phyloP scores from a whole-genome alignment of 2,329 filamentous ascomycete genomes.

The Colletotrichum viniferum region DNA sequence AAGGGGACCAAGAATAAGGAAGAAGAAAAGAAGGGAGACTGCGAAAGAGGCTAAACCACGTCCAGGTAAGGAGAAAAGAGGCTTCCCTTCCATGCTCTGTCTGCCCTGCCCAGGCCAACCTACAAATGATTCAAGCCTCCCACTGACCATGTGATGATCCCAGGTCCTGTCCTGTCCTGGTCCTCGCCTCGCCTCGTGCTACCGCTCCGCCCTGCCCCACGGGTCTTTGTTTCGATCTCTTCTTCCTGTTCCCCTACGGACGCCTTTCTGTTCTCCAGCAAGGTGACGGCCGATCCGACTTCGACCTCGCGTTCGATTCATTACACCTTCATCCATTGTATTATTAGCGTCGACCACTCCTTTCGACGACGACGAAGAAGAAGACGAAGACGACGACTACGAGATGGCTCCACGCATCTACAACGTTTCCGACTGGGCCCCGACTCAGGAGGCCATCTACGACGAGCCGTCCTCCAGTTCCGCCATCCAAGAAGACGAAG shows the following conservation, averaged over 20 bases:
- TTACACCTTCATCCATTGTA: background rate
- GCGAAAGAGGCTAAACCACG: background rate
- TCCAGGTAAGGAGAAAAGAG: slow-evolving; percentile 10
- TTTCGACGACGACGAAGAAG: background rate
- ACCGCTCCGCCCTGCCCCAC: background rate
- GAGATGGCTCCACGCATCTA: slow-evolving; percentile 41
- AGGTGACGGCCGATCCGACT: background rate
- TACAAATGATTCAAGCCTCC: slow-evolving; percentile 3
- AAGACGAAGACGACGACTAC: background rate
- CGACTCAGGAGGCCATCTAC: slow-evolving; percentile 47
- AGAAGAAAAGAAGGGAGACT: slow-evolving; percentile 2
- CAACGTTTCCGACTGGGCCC: slow-evolving; percentile 45
- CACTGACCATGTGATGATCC: slow-evolving; percentile 16
- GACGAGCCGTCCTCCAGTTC: slow-evolving; percentile 28
- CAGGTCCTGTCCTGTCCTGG: background rate
- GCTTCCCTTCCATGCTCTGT: background rate
- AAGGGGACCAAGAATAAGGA: background rate
- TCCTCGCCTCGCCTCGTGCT: background rate
- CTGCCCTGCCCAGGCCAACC: background rate
- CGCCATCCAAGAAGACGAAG: slow-evolving; percentile 20
- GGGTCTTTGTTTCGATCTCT: background rate
- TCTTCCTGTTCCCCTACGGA: background rate
- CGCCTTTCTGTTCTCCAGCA: background rate
- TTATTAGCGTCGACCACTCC: background rate
- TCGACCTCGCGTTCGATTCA: background rate